Evolutionary conservation across 1,139 yeast genomes (phyloP), one percentile per base, ranked within the genome.

Genomic region (Groenewaldozyma auringiensis): DNA sequence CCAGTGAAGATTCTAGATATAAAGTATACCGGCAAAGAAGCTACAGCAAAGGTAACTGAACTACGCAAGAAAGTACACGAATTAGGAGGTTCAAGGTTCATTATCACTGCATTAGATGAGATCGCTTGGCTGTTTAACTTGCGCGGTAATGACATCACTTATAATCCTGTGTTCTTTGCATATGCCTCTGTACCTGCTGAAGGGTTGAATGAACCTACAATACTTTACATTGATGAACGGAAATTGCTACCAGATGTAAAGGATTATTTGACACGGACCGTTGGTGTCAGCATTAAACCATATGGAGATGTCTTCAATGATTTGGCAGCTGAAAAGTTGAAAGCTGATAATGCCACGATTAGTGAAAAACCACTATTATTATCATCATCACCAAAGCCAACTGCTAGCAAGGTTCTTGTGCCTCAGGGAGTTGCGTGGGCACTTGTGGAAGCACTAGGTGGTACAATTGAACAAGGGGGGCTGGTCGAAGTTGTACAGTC

Each of bases 81-180:
- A 25, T 69, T 70, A 36, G 66, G 70, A 47, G 75, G 69, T 11
- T 54, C 59, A 22, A 71, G 69, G 1, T 62, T 86, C 52, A 76
- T 85, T 4, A 71, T 87, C 6, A 74, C 82, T 39, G 84, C 95
- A 0, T 68, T 87, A 50, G 98, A 92, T 66, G 96, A 92, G 60
- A 76, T 89, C 50, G 95, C 96, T 6, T 89, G 96, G 97, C 67
- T 88, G 47, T 75, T 88, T 61, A 92, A 92, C 60, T 70, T 92
- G 53, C 76, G 97, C 56, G 97, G 97, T 17, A 70, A 75, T 35
- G 94, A 85, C 62, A 86, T 92, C 53, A 83, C 80, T 36, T 94
- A 71, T 66, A 92, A 89, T 61, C 98, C 99, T 1, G 92, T 94
- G 14, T 94, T 94, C 63, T 88, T 78, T 67, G 73, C 94, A 41